These are phyloP conservation scores for Puccinia polysora DNA, from an alignment of 1,284 basidiomycete species.

Conservation along the genomic window DNA sequence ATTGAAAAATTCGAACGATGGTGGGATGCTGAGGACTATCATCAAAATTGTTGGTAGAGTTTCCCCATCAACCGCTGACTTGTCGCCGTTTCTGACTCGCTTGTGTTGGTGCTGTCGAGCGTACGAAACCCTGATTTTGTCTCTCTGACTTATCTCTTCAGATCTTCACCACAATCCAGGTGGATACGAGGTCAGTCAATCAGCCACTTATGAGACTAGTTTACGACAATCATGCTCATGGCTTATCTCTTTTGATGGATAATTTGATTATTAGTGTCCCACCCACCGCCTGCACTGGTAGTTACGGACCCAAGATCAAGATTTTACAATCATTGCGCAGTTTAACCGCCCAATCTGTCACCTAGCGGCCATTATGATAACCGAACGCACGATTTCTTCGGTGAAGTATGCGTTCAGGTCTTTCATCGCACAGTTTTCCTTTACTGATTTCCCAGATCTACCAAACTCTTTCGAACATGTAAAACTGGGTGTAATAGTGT, in stretches of 20 bases:
- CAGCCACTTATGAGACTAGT: not conserved
- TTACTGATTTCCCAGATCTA: not conserved
- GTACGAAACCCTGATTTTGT: not conserved
- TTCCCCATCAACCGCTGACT: not conserved
- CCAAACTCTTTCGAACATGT: too few species aligned
- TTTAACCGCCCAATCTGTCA: not conserved
- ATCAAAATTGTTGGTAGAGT: constrained; percentile 52
- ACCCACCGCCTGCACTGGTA: constrained; percentile 60
- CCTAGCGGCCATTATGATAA: too few species aligned
- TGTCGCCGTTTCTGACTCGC: not conserved
- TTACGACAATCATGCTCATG: not conserved
- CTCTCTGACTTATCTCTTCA: not conserved
- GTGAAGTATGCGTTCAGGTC: not conserved
- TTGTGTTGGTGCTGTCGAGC: too few species aligned
- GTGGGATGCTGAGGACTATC: constrained; percentile 78
- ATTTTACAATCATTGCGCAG: not conserved
- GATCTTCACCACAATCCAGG: constrained; percentile 38
- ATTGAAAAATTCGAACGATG: constrained; percentile 65
- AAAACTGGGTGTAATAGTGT: too few species aligned
- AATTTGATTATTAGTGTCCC: constrained; percentile 60
- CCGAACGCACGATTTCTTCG: too few species aligned
- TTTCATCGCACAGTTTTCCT: not conserved
- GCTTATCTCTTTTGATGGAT: constrained; percentile 61
- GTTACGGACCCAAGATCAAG: constrained; percentile 36
- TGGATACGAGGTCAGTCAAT: constrained; percentile 35